A percentile compares a stretch with the other conserved stretches of the same genome.
Evolutionary conservation across 805 yeast genomes (phyloP).

Genomic region (Ogataea degrootiae): DNA sequence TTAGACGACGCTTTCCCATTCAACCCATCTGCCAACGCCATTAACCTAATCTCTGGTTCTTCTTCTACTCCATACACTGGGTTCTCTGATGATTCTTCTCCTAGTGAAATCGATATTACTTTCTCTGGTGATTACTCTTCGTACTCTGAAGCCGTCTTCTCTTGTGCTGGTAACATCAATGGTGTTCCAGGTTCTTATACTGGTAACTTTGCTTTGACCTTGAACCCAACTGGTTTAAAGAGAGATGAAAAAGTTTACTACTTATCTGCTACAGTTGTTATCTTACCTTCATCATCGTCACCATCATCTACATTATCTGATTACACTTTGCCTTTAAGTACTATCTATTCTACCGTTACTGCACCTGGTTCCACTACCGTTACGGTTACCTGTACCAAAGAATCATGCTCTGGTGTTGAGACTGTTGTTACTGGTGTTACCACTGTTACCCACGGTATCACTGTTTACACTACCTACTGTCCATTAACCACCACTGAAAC

Average conservation of each 20-base stretch:
- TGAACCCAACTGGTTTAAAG: conserved; percentile 15
- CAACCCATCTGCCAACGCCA: conserved; percentile 4
- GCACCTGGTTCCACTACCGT: conserved; percentile 11
- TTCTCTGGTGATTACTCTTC: conserved; percentile 7
- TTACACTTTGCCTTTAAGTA: background rate
- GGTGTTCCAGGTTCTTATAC: conserved; percentile 15
- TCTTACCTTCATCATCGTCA: conserved; percentile 5
- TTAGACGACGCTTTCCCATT: conserved; percentile 15
- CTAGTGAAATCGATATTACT: conserved; percentile 13
- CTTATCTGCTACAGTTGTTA: conserved; percentile 18
- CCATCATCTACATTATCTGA: conserved; percentile 7
- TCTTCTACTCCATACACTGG: conserved; percentile 1
- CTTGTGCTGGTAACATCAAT: conserved; percentile 15
- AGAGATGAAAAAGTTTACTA: conserved; percentile 22
- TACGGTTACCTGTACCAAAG: conserved; percentile 22
- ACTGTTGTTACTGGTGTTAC: conserved; percentile 25
- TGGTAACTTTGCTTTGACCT: conserved; percentile 18
- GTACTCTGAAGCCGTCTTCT: conserved; percentile 4
- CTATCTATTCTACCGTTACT: conserved; percentile 3
- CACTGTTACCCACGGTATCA: conserved; percentile 26
- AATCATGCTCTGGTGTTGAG: conserved; percentile 12
- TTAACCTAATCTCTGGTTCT: conserved; percentile 5
- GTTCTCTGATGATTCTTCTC: conserved; percentile 14
- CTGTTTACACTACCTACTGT: conserved; percentile 32
- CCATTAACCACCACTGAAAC: conserved; percentile 24